phyloP scores from a whole-genome alignment of 2,329 filamentous ascomycete species.

The Cladobotryum mycophilum region DNA sequence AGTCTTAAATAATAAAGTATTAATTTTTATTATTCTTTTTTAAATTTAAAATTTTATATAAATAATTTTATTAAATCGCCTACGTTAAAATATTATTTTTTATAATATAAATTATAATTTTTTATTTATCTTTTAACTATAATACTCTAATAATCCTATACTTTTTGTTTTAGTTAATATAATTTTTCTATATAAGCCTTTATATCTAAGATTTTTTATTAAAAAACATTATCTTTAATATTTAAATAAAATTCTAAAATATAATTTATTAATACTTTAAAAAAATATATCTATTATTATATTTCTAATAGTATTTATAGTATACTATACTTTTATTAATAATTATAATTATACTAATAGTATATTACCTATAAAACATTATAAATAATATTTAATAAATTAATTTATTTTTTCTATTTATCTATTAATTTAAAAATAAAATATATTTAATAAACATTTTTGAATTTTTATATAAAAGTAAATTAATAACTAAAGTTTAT shows the following conservation, averaged over 20 bases:
- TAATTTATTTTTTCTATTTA: no score
- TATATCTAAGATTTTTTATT: no score
- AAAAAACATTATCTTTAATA: no score
- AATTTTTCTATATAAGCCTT: background rate
- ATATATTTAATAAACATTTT: no score
- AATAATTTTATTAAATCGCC: no score
- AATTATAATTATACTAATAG: background rate
- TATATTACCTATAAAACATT: background rate
- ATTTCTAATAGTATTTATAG: background rate
- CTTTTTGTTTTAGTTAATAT: background rate
- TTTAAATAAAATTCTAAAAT: background rate
- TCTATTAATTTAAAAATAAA: no score
- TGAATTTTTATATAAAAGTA: background rate
- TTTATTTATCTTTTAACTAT: background rate
- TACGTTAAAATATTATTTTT: background rate
- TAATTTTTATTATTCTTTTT: no score
- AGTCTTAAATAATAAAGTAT: no score
- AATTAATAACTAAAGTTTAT: background rate
- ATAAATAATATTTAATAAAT: background rate
- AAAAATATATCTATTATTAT: background rate
- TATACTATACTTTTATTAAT: background rate
- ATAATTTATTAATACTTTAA: background rate
- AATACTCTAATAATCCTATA: background rate
- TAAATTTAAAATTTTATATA: no score
- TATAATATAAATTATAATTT: background rate